phyloP scores from a whole-genome alignment of 371 early-diverging fungal species.

The Mortierella sp. region DNA sequence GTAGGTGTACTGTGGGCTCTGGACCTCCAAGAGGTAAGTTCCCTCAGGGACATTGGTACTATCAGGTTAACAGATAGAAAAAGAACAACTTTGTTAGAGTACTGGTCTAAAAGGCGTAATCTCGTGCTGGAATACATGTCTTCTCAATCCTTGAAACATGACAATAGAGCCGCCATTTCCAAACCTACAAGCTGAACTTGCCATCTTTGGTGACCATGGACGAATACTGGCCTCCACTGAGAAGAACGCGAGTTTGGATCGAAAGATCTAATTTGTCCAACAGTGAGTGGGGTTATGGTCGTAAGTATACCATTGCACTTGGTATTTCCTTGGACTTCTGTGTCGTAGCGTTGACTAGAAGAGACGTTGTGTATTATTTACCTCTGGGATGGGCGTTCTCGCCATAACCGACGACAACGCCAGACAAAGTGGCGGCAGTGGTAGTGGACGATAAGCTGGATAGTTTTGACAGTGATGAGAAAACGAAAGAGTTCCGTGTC shows the following conservation, averaged over 20 bases:
- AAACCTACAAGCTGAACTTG: constrained; percentile 41
- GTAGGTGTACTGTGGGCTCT: constrained; percentile 58
- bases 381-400: constrained; percentile 40
- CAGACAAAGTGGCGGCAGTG: constrained; percentile 32
- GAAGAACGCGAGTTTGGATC: constrained; percentile 37
- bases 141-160: neutral
- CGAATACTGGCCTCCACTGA: constrained; percentile 50
- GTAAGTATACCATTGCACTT: neutral
- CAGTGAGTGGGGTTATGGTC: neutral
- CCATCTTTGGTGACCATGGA: constrained; percentile 50
- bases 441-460: constrained; percentile 29
- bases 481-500: neutral
- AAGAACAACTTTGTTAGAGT: neutral
- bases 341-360: neutral
- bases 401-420: constrained; percentile 23
- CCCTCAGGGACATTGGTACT: constrained; percentile 60
- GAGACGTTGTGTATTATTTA: neutral
- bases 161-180: neutral
- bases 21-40: constrained; percentile 60
- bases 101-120: neutral
- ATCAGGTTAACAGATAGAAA: neutral
- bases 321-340: neutral
- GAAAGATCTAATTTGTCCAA: constrained; percentile 31
- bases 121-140: neutral
- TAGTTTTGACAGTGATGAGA: neutral